Evolutionary conservation across 2,329 filamentous ascomycete genomes (phyloP).

Genomic region (Dothistroma pini): DNA sequence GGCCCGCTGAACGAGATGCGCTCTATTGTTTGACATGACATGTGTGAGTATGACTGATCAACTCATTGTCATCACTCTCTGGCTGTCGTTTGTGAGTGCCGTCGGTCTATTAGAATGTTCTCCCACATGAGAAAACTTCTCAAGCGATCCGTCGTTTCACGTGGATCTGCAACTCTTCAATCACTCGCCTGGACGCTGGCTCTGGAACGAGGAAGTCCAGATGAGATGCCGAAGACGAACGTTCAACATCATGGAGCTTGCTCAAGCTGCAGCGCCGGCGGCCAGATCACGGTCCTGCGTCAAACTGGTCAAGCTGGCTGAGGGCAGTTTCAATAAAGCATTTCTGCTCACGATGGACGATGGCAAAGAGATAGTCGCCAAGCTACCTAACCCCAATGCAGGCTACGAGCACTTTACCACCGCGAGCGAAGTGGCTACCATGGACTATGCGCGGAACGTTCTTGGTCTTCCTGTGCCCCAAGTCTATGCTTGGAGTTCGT

Average conservation of each 20-base stretch:
- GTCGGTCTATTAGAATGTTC: background rate
- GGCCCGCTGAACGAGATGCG: too few species aligned
- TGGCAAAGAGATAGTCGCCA: slow-evolving; percentile 35
- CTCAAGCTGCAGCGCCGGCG: slow-evolving; percentile 25
- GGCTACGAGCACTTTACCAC: slow-evolving; percentile 36
- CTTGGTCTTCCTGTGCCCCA: slow-evolving; percentile 10
- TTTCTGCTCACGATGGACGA: slow-evolving; percentile 38
- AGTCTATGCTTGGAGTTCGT: slow-evolving; percentile 11
- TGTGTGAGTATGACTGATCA: too few species aligned
- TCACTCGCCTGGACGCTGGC: slow-evolving; percentile 9
- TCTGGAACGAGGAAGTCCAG: slow-evolving; percentile 10
- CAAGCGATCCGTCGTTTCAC: slow-evolving; percentile 8
- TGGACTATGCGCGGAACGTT: slow-evolving; percentile 8
- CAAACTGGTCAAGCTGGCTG: slow-evolving; percentile 30
- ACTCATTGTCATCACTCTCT: too few species aligned
- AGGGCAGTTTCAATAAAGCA: slow-evolving; percentile 37
- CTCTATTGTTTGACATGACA: too few species aligned
- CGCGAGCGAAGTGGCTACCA: slow-evolving; percentile 27
- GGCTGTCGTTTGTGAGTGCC: background rate
- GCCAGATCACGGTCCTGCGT: slow-evolving; percentile 30
- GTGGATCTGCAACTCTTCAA: background rate
- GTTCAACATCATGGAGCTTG: slow-evolving; percentile 34
- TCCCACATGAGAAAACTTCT: background rate
- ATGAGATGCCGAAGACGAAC: background rate
- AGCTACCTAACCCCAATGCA: slow-evolving; percentile 39